Percentiles rank a stretch among this genome's conserved stretches.
These are phyloP conservation scores for Oryza glumipatula DNA, from an alignment of 176 grass and related monocot genomes.

Conservation along the genomic window DNA sequence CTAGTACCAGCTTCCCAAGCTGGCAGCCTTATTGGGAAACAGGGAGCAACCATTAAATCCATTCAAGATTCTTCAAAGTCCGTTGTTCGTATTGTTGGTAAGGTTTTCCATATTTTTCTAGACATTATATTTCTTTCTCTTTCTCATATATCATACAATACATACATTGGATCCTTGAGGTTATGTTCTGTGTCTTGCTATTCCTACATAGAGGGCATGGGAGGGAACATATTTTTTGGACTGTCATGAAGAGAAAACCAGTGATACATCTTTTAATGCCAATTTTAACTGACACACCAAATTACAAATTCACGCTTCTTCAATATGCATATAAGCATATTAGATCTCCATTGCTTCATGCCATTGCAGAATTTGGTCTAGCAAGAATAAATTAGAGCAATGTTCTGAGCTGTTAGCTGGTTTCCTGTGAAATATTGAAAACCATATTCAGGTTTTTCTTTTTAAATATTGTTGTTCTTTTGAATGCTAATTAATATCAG, in stretches of 20 bases:
- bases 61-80: constrained; percentile 86
- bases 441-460: neutral
- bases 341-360: constrained; percentile 1
- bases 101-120: neutral
- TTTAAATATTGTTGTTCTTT: neutral
- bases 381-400: neutral
- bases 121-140: neutral
- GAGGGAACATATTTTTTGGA: neutral
- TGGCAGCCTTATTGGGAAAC: constrained; percentile 92
- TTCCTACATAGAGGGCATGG: neutral
- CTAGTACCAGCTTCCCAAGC: constrained; percentile 89
- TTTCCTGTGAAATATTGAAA: neutral
- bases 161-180: constrained; percentile 10
- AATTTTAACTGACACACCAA: neutral
- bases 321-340: constrained; percentile 10
- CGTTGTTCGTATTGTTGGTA: constrained; percentile 77
- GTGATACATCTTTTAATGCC: neutral
- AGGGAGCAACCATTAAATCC: constrained; percentile 87
- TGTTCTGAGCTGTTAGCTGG: neutral
- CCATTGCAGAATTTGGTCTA: neutral
- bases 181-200: constrained; percentile 22
- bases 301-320: constrained; percentile 2
- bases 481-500: neutral
- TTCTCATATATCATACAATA: constrained; percentile 21
- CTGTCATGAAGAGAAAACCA: neutral